Conservation (phyloP, 352 stramenopile species). For the Globisporangium recalcitrans region DNA sequence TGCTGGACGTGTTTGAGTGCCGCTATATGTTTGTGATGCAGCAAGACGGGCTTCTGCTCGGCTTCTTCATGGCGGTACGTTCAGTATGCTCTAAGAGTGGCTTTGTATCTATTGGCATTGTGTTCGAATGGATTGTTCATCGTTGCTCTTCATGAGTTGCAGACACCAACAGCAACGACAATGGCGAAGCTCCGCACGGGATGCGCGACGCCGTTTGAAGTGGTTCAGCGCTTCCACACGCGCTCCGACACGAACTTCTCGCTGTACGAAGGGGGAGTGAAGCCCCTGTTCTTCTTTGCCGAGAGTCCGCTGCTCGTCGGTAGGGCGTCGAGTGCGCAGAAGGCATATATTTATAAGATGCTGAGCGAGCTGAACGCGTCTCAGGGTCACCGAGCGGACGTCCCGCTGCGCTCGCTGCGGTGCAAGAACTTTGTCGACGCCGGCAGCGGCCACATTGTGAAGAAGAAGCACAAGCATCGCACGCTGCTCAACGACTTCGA, state of each 20-base stretch:
- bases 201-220: conserved; percentile 43
- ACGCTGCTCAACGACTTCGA: conserved; percentile 33
- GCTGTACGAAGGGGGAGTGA: conserved; percentile 9
- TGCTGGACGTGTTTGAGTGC: conserved; percentile 36
- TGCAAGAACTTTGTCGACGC: conserved; percentile 62
- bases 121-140: not conserved
- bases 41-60: conserved; percentile 49
- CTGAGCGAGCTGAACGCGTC: conserved; percentile 52
- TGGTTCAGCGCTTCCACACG: conserved; percentile 48
- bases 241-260: conserved; percentile 17
- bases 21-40: conserved; percentile 71
- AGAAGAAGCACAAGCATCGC: conserved; percentile 35
- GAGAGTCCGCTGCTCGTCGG: conserved; percentile 62
- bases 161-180: conserved; percentile 42
- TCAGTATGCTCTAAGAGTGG: not conserved
- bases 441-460: conserved; percentile 42
- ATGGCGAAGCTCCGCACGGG: conserved; percentile 42
- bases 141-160: not conserved
- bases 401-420: conserved; percentile 54
- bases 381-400: conserved; percentile 40
- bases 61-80: conserved; percentile 43
- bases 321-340: conserved; percentile 31
- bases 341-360: conserved; percentile 42
- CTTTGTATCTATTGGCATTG: not conserved
- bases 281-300: conserved; percentile 55